Conservation (phyloP, 2,329 filamentous ascomycete genomes). For the Coniella lustricola region DNA sequence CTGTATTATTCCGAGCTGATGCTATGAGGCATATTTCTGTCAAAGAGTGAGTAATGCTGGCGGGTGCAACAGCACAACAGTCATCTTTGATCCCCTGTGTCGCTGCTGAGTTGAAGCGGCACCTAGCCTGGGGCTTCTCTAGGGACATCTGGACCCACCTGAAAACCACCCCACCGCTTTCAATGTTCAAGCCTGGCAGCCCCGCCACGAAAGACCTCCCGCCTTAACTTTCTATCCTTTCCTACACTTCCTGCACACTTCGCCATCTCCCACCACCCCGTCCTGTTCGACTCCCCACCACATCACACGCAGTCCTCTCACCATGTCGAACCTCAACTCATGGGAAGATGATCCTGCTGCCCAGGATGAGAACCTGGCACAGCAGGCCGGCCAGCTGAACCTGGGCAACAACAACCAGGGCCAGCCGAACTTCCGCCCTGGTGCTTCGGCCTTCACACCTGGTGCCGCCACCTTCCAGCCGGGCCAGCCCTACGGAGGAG, state of each 20-base stretch:
- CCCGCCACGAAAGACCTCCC: neutral
- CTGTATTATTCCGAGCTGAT: no score
- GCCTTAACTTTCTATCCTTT: slow-evolving; percentile 1
- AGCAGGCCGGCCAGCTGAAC: slow-evolving; percentile 70
- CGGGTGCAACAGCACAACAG: neutral
- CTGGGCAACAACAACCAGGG: slow-evolving; percentile 49
- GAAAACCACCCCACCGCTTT: slow-evolving; percentile 22
- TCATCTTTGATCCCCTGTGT: neutral
- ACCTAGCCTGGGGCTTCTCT: no score
- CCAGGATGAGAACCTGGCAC: slow-evolving; percentile 71
- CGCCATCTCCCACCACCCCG: neutral
- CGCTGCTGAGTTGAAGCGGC: slow-evolving; percentile 1
- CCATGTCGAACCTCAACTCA: slow-evolving; percentile 85
- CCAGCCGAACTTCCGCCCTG: slow-evolving; percentile 54
- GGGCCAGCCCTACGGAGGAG: slow-evolving; percentile 59
- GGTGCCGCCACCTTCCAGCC: slow-evolving; percentile 65
- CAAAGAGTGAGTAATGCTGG: no score
- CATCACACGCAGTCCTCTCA: slow-evolving; percentile 26
- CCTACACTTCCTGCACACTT: slow-evolving; percentile 6
- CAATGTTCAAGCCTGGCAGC: slow-evolving; percentile 5
- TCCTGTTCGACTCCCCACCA: slow-evolving; percentile 8
- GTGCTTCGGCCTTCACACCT: slow-evolving; percentile 65
- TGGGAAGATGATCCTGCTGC: slow-evolving; percentile 85
- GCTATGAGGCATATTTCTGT: no score
- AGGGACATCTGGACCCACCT: slow-evolving; percentile 10